Base-by-base conservation (phyloP, 345 rosid genomes). In the Acer saccharum region DNA sequence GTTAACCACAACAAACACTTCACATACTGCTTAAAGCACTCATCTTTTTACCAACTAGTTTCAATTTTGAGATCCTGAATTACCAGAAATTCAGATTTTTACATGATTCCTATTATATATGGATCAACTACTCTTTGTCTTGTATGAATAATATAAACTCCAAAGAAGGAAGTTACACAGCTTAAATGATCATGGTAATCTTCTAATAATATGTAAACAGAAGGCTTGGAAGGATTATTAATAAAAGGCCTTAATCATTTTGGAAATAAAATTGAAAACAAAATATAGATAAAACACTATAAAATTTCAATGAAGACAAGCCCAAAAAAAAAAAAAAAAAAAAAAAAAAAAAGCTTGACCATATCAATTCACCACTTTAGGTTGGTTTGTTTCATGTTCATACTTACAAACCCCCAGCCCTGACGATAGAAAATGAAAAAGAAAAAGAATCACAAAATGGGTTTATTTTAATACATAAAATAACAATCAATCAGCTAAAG, bases 361-460 rank as follows among this genome's bases (percentile, higher is more conserved):
- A 63, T 25, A 55, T 46, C 12, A 27, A 54, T 55, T 54, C 13
- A 21, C 67, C 50, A 72, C 20, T n/a, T 41, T 3, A 58, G 6
- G 35, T 35, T 41, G 2, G 55, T 61, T 21, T 23, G 10, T 6
- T 62, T 25, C 57, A 25, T 6, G 43, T 17, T 73, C 55, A 62
- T 17, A 43, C 3, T 61, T 25, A 21, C 5, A 62, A 44, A 44
- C 11, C 17, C 48, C 75, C 50, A 57, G 35, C n/a, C 57, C 60
- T 6, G 12, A 46, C 50, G 12, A 46, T 11, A 21, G 25, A 20
- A 69, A 71, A 54, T 32, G 20, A 61, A 25, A 57, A 35, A 25
- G 50, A 46, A 46, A 46, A 46, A 46, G n/a, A 64, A 50, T 8
- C 61, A 68, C 17, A 69, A 64, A 64, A 1, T 29, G 78, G 76